phyloP scores from a whole-genome alignment of 768 basidiomycete genomes.

The Mycena rebaudengoi region DNA sequence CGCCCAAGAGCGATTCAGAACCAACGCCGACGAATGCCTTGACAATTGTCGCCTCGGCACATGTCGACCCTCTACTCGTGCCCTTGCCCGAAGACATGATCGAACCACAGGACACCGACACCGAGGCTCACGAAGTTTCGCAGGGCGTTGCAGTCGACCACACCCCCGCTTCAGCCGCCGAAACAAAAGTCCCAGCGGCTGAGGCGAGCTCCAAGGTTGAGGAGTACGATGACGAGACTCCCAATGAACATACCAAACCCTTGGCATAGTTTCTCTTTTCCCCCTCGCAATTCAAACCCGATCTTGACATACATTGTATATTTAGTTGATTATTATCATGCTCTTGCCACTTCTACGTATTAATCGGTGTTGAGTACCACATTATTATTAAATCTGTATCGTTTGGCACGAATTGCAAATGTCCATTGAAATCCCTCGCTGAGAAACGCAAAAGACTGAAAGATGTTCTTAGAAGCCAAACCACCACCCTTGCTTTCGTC shows the following conservation, averaged over 20 bases:
- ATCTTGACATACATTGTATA: constrained; percentile 11
- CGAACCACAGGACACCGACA: no score
- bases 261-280: constrained; percentile 6
- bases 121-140: no score
- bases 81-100: constrained; percentile 24
- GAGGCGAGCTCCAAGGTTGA: background rate
- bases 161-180: no score
- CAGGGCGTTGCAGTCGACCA: background rate
- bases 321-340: constrained; percentile 13
- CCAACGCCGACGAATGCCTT: constrained; percentile 7
- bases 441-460: no score
- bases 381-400: background rate
- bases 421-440: no score
- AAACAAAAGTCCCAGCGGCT: background rate
- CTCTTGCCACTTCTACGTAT: background rate
- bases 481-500: background rate
- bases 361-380: no score
- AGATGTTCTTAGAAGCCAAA: no score
- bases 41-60: constrained; percentile 18
- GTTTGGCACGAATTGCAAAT: constrained; percentile 10
- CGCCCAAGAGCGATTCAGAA: constrained; percentile 3
- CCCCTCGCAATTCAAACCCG: background rate
- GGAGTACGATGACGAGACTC: constrained; percentile 9
- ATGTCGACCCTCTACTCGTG: constrained; percentile 16
- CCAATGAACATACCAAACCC: background rate